Base-by-base conservation (phyloP, 2,329 filamentous ascomycete species). In the Colletotrichum agaves region DNA sequence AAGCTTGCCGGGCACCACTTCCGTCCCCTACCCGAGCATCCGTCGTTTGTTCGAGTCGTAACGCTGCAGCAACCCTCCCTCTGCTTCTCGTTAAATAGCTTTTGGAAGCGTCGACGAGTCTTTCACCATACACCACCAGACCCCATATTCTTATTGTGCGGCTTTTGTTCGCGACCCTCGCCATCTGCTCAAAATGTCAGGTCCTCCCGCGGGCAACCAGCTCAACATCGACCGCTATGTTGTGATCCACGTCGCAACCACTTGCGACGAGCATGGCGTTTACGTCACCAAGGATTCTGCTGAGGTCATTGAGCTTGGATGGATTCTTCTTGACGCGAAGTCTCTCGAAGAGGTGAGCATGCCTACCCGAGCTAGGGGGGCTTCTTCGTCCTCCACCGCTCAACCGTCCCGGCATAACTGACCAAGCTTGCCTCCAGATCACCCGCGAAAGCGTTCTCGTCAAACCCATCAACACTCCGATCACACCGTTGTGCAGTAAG, bases 231-330 rank as follows among this genome's bases (percentile, higher is more conserved):
- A 99, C 84, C 93, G 95, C 80, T 99, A 97, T 83, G 92, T 98
- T 73, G 93, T 99, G 77, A 97, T 98, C 79, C 96, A 99, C 82
- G 95, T 98, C 77, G 96, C 96, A 71, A 99, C 96, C 39, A 99
- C 96, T 74, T 99, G 96, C 83, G 96, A 99, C 81, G 96, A 99
- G 81, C 96, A 99, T 82, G 96, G 96, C 71, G 96, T 99, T 72
- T 99, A 99, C 81, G 96, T 99, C 67, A 99, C 96, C 69, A 98
- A 98, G 83, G 96, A 99, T 82, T 98, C 96, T 67, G 96, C 96
- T 70, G 96, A 99, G 84, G 96, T 99, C 73, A 99, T 99, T 81
- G 96, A 99, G 87, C 88, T 99, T 78, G 96, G 95, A 71, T 99
- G 96, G 96, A 97, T 98, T 77, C 84, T 99, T 76, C 87, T 98